Percentiles rank a stretch among this genome's conserved stretches.
Evolutionary conservation across 352 stramenopile species (phyloP).

Genomic region (Globisporangium middletonii): DNA sequence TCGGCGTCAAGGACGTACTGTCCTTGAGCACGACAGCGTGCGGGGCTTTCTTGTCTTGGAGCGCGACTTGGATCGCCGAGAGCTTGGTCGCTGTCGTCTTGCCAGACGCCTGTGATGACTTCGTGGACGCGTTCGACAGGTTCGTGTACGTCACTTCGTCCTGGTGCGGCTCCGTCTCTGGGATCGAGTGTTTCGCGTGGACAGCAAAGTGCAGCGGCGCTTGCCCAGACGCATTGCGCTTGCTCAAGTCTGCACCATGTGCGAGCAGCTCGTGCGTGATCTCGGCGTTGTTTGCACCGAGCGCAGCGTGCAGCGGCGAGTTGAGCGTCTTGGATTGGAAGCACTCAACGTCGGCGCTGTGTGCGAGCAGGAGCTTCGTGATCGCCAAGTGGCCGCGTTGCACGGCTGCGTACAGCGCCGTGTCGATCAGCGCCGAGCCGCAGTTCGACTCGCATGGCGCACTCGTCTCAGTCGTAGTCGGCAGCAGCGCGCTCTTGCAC

Average conservation of each 20-base stretch:
- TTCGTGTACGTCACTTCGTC: conserved; percentile 52
- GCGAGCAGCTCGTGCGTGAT: conserved; percentile 41
- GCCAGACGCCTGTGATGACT: not conserved
- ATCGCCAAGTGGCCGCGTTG: conserved; percentile 28
- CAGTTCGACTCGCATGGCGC: conserved; percentile 28
- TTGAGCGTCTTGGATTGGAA: conserved; percentile 29
- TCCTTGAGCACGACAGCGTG: conserved; percentile 42
- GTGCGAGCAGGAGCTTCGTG: conserved; percentile 31
- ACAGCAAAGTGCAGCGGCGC: conserved; percentile 48
- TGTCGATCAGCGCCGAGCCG: conserved; percentile 34
- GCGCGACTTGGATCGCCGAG: conserved; percentile 44
- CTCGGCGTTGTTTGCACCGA: conserved; percentile 30
- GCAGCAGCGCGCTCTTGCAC: conserved; percentile 17
- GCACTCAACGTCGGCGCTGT: conserved; percentile 37
- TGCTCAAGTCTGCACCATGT: conserved; percentile 40
- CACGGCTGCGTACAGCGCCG: conserved; percentile 35
- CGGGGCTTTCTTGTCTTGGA: conserved; percentile 37
- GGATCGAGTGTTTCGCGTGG: conserved; percentile 36
- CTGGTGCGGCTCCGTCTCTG: conserved; percentile 37
- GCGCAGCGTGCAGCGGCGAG: conserved; percentile 43
- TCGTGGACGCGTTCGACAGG: not conserved
- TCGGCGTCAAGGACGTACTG: conserved; percentile 36
- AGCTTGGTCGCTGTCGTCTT: conserved; percentile 5
- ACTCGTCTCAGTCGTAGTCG: not conserved
- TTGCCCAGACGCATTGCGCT: conserved; percentile 28